phyloP scores from a whole-genome alignment of 768 basidiomycete genomes.

The Naganishia onofrii region DNA sequence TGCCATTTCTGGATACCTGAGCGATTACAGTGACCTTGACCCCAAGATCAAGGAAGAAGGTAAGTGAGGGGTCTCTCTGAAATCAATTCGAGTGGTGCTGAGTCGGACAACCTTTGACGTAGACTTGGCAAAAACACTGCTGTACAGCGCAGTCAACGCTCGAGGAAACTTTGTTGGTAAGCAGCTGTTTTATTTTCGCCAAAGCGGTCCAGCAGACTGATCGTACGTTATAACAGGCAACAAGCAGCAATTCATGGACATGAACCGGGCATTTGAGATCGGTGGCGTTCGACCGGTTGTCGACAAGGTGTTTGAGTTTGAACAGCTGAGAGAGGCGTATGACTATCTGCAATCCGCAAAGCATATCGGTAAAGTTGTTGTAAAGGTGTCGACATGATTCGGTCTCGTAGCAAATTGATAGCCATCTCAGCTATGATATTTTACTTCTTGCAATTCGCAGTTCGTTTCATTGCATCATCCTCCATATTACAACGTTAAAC shows the following conservation, averaged over 20 bases:
- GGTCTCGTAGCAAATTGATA: no score
- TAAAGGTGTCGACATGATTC: slow-evolving; percentile 53
- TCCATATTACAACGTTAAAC: not conserved
- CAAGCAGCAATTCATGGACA: slow-evolving; percentile 62
- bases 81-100: not conserved
- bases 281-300: slow-evolving; percentile 59
- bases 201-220: not conserved
- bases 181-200: not conserved
- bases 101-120: not conserved
- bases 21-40: slow-evolving; percentile 39
- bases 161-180: slow-evolving; percentile 43
- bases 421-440: no score
- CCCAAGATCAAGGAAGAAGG: slow-evolving; percentile 39
- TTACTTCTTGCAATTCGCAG: no score
- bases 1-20: slow-evolving; percentile 43
- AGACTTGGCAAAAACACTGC: slow-evolving; percentile 51
- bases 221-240: slow-evolving; percentile 30
- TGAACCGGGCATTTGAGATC: slow-evolving; percentile 58
- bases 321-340: slow-evolving; percentile 60
- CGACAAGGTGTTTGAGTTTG: slow-evolving; percentile 63
- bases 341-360: slow-evolving; percentile 59
- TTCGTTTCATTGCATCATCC: not conserved
- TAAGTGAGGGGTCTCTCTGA: slow-evolving; percentile 10
- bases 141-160: slow-evolving; percentile 54
- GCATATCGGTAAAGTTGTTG: slow-evolving; percentile 65